Evolutionary conservation across 2,329 filamentous ascomycete species (phyloP), one percentile per base, ranked within the genome.

Genomic region (Samsoniella hepiali): DNA sequence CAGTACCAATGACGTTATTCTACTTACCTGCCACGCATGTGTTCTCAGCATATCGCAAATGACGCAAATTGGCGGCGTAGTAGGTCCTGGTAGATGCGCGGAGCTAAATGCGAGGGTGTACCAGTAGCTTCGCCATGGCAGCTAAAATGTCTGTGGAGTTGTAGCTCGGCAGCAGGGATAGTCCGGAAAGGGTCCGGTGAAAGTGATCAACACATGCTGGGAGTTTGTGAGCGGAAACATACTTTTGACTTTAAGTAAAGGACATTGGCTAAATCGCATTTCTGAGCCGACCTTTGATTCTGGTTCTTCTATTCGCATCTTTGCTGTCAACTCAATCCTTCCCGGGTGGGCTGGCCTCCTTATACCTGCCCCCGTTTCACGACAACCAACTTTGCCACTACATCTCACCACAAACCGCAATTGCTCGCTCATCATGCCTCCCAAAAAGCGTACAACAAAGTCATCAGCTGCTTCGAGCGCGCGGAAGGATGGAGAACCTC

Each of bases 1-100:
- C 11, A 17, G 15, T 17, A 29, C 17, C 6, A 17, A 32, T 5
- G 29, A 31, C 36, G 61, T 42, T n/a, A 34, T 11, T 29, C 2
- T 58, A 64, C 72, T 65, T 67, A 79, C 79, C 74, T 75, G 75
- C 69, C 73, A 76, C 69, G 73, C 65, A 66, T 74, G 74, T 68
- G 74, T 74, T 73, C 77, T 78, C 65, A 81, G 76, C 79, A 81
- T 81, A 66, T 36, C 60, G 40, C n/a, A 56, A 50, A 47, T 49
- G 42, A 27, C 58, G 32, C 49, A 51, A 47, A 55, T 62, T 47
- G 40, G 68, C 73, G 69, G 67, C 65, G 63, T 64, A 34, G 47
- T 42, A 44, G 36, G 34, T 31, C 47, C 44, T 36, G 9, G 29
- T 15, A 53, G 36, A 40, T 50, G 58, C 58, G 31, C 49, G 38